Conservation (phyloP, 2,329 filamentous ascomycete genomes). For the Plectosphaerella cucumerina region DNA sequence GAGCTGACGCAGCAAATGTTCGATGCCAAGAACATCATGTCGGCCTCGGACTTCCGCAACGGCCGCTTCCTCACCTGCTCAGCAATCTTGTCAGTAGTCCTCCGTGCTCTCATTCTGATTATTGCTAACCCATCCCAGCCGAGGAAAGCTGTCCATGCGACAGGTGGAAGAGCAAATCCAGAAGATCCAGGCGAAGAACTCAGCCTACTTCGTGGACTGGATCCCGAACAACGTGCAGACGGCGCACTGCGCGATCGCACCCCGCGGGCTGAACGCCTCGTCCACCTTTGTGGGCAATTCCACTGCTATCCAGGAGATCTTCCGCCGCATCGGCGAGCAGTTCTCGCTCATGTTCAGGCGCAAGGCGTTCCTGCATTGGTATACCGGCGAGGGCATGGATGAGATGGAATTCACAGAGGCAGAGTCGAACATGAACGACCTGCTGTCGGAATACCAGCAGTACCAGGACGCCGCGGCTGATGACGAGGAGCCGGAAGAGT, state of each 20-base stretch:
- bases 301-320: slow-evolving; percentile 98
- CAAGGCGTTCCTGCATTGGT: slow-evolving; percentile 99
- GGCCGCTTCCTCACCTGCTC: slow-evolving; percentile 99
- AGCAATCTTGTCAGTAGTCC: slow-evolving; percentile 77
- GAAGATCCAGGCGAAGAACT: slow-evolving; percentile 99
- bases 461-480: slow-evolving; percentile 98
- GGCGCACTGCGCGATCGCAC: slow-evolving; percentile 76
- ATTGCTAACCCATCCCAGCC: slow-evolving; percentile 44
- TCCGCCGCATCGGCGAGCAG: slow-evolving; percentile 99
- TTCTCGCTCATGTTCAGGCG: slow-evolving; percentile 99
- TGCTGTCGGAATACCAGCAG: slow-evolving; percentile 99
- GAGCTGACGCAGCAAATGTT: slow-evolving; percentile 99
- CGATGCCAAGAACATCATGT: slow-evolving; percentile 99
- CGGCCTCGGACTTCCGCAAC: slow-evolving; percentile 98
- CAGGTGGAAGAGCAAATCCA: slow-evolving; percentile 99
- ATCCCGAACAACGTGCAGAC: slow-evolving; percentile 99
- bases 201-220: slow-evolving; percentile 99
- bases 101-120: background rate
- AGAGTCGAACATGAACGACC: slow-evolving; percentile 99
- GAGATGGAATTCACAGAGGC: slow-evolving; percentile 99
- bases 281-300: slow-evolving; percentile 99
- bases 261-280: slow-evolving; percentile 96
- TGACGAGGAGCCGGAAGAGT: slow-evolving; percentile 85
- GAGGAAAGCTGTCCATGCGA: slow-evolving; percentile 99
- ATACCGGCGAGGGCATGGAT: slow-evolving; percentile 99